phyloP scores from a whole-genome alignment of 306 rosid genomes.

The Ormosia emarginata region DNA sequence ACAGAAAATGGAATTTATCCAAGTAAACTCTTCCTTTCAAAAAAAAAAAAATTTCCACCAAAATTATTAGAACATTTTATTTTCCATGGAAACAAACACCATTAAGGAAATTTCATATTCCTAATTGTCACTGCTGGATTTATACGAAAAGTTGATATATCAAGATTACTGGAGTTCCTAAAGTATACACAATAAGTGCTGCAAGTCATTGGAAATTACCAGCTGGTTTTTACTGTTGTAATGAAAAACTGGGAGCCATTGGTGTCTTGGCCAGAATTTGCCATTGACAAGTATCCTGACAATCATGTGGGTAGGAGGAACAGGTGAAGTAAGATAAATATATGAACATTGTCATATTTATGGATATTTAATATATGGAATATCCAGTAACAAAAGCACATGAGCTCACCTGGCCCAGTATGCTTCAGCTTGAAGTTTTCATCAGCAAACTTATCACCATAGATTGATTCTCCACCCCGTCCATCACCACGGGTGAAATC shows the following conservation, averaged over 20 bases:
- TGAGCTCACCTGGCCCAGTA: conserved; percentile 65
- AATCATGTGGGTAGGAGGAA: neutral
- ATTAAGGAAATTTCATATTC: neutral
- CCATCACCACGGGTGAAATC: conserved; percentile 87
- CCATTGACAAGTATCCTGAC: conserved; percentile 83
- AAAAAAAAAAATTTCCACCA: neutral
- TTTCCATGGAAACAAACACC: neutral
- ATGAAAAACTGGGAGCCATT: conserved; percentile 95
- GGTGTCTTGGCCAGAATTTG: conserved; percentile 83
- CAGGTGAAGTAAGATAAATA: neutral
- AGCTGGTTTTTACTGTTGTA: conserved; percentile 72
- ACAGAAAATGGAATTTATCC: conserved; percentile 1
- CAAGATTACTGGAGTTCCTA: neutral
- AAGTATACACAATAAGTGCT: neutral
- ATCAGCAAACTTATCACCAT: conserved; percentile 70
- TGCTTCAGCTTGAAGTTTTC: conserved; percentile 81
- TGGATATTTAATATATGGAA: neutral
- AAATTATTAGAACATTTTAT: neutral
- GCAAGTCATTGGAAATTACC: conserved; percentile 42
- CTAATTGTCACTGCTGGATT: neutral
- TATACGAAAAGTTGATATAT: neutral
- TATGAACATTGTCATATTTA: neutral
- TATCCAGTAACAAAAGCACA: conserved; percentile 2
- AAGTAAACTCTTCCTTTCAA: neutral
- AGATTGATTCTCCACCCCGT: conserved; percentile 84